Conservation (phyloP, 805 yeast species). For the Spathaspora boniae region DNA sequence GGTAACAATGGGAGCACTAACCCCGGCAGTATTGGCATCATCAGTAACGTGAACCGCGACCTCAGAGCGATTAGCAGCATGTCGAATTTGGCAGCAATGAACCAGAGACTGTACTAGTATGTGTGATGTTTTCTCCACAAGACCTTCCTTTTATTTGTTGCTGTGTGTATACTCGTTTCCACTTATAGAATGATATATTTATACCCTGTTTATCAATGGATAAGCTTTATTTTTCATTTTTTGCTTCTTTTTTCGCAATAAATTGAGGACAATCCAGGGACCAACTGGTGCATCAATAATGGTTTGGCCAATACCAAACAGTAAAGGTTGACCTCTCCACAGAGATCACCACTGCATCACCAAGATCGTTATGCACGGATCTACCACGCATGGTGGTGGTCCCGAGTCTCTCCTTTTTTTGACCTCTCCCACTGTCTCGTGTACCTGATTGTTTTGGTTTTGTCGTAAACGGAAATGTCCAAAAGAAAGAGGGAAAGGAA, state of each 20-base stretch:
- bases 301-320: too few relatives aligned
- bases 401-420: neutral
- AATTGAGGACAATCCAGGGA: neutral
- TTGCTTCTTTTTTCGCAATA: slow-evolving; percentile 1
- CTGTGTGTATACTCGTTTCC: neutral
- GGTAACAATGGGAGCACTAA: neutral
- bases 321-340: too few relatives aligned
- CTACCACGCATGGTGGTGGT: too few relatives aligned
- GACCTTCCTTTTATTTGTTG: neutral
- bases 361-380: too few relatives aligned
- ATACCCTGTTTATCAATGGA: slow-evolving; percentile 2
- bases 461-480: too few relatives aligned
- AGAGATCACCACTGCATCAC: too few relatives aligned
- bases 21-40: slow-evolving; percentile 7
- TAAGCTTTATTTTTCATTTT: neutral
- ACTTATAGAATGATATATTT: neutral
- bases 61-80: slow-evolving; percentile 10
- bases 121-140: neutral
- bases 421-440: too few relatives aligned
- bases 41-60: slow-evolving; percentile 10
- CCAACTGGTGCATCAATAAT: too few relatives aligned
- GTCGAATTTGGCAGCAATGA: slow-evolving; percentile 11
- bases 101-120: slow-evolving; percentile 7
- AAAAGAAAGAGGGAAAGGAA: too few relatives aligned
- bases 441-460: too few relatives aligned